Evolutionary conservation across 345 rosid genomes (phyloP), one percentile per base, ranked within the genome.

Genomic region (Sisymbrium altissimum): DNA sequence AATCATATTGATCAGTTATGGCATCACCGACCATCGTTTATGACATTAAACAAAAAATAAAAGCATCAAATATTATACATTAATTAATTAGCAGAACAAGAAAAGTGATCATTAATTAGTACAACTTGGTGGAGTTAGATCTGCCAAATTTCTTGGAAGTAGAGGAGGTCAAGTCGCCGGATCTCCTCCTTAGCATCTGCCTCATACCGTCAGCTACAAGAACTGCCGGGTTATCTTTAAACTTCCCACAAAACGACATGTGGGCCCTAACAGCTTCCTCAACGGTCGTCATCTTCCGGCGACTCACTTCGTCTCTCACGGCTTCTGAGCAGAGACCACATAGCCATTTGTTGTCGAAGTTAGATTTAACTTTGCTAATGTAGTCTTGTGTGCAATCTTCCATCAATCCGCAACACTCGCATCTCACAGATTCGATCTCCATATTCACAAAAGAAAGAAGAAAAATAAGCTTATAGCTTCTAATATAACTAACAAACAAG

Each of bases 241-340:
- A 87, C 68, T 92, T 95, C 8, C 97, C 92, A 72, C 99, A 92
- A 79, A 95, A 92, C 10, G 96, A 88, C 94, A 95, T 81, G 89
- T 92, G 97, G 46, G 97, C 98, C 56, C 81, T 83, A 56, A 95
- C 86, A 8, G 99, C 99, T 68, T 95, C 99, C 30, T 89, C 98
- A 69, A 92, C 71, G 6, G 80, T 63, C 36, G 61, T 64, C 39
- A 71, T 64, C 70, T 78, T 86, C 70, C 80, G 84, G 43, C 93
- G 81, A 57, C 64, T 77, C 5, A 79, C 86, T 79, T 95, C 99
- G 27, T 95, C 97, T 49, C 86, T 79, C 11, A 92, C 99, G 25
- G 99, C 97, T 75, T 88, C 99, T 2, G 97, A 89, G 80, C 99
- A 95, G 64, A 95, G 80, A 68, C 99, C 99, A 75, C 99, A 95